Evolutionary conservation across 2,329 filamentous ascomycete genomes (phyloP).

Genomic region (Fusarium tupiense): DNA sequence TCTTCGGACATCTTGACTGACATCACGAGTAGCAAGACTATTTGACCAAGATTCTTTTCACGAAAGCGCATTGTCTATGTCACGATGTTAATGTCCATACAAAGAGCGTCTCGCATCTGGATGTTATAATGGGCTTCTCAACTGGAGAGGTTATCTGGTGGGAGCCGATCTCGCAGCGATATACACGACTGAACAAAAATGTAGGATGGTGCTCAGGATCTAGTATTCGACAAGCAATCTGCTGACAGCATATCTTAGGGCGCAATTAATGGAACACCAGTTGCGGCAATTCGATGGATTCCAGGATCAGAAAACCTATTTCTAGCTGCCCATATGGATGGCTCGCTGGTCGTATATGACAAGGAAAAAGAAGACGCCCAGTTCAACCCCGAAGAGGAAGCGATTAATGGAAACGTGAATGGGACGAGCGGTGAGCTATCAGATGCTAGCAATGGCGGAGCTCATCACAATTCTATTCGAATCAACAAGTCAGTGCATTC

Average conservation of each 20-base stretch:
- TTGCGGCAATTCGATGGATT: conserved; percentile 91
- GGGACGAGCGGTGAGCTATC: conserved; percentile 55
- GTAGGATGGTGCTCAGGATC: conserved; percentile 54
- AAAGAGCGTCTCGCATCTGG: conserved; percentile 81
- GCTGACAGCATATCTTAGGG: conserved; percentile 62
- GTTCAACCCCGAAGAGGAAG: conserved; percentile 76
- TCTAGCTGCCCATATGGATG: conserved; percentile 90
- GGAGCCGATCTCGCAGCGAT: conserved; percentile 95
- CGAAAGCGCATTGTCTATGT: conserved; percentile 93
- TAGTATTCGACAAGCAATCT: not conserved
- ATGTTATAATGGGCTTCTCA: conserved; percentile 95
- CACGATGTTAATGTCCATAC: conserved; percentile 91
- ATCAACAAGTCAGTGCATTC: conserved; percentile 93
- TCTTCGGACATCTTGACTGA: conserved; percentile 37
- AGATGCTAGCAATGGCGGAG: conserved; percentile 47
- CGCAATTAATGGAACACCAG: conserved; percentile 84
- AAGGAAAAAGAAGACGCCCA: conserved; percentile 93
- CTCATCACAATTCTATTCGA: conserved; percentile 64
- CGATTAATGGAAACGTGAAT: conserved; percentile 56
- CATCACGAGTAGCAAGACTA: conserved; percentile 75
- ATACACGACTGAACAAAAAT: conserved; percentile 96
- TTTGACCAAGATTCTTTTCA: conserved; percentile 94
- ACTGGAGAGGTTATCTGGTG: conserved; percentile 99
- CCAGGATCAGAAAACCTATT: conserved; percentile 95
- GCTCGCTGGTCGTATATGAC: conserved; percentile 91